These are phyloP conservation scores for Plasmopara muralis DNA, from an alignment of 352 stramenopile species.

Conservation along the genomic window DNA sequence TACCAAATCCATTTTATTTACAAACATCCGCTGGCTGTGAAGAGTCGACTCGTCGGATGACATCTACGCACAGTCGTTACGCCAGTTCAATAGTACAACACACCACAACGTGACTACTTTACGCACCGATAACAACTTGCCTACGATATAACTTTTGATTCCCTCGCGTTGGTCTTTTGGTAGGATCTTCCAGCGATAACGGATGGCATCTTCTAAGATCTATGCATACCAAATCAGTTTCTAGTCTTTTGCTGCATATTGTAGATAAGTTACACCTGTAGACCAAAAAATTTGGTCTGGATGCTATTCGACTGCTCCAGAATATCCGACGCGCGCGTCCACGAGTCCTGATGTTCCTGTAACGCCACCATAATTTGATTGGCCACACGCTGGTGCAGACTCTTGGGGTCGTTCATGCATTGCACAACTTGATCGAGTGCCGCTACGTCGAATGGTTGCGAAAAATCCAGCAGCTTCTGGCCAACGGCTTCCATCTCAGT, in stretches of 20 bases:
- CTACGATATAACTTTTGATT: constrained; percentile 98
- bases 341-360: constrained; percentile 90
- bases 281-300: constrained; percentile 90
- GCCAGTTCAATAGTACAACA: constrained; percentile 1
- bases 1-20: constrained; percentile 95
- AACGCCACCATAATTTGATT: constrained; percentile 93
- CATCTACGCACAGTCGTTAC: constrained; percentile 35
- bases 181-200: constrained; percentile 95
- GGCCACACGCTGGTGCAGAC: constrained; percentile 87
- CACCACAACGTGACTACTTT: background rate
- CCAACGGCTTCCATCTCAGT: constrained; percentile 79
- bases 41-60: constrained; percentile 87
- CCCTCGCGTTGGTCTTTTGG: constrained; percentile 95
- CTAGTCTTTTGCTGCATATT: background rate
- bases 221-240: constrained; percentile 23
- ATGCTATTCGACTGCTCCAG: constrained; percentile 90
- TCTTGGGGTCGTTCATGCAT: constrained; percentile 93
- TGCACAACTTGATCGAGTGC: constrained; percentile 95
- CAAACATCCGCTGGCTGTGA: constrained; percentile 89
- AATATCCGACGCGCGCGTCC: constrained; percentile 93
- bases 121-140: constrained; percentile 91
- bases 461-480: constrained; percentile 92
- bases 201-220: constrained; percentile 96
- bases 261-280: constrained; percentile 45
- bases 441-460: constrained; percentile 92